Base-by-base conservation (phyloP, 345 rosid species). In the Trapa incisa region DNA sequence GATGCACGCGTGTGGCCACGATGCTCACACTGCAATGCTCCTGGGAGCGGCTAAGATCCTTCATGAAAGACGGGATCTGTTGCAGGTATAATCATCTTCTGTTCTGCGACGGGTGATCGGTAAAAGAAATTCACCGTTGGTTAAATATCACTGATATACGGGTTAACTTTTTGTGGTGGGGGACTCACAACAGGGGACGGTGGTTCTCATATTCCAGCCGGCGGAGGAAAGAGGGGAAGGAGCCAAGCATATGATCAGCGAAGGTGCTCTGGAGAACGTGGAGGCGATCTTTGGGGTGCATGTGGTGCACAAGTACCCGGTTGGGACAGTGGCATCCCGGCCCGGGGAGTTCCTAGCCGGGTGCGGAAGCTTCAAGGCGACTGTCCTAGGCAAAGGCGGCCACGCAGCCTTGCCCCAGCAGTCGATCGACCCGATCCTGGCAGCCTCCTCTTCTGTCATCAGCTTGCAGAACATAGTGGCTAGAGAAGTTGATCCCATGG, bases 171-270 rank as follows among this genome's bases (percentile, higher is more conserved):
- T 14, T 58, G 29, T 22, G 29, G 29, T 22, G 29, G 29, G 37
- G 5, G 15, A 5, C 13, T 58, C 37, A 58, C 72, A 87, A 58
- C 72, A 87, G 88, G 93, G 93, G 37, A 85, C 89, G 2, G 88
- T 78, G 0, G 70, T 85, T 41, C 84, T 87, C 10, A 72, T 87
- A 68, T 85, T 83, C 72, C 93, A 85, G 71, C 93, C 93, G 16
- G 93, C 89, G 2, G 93, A 87, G 68, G 89, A 87, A 71, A 68
- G 67, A 17, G 89, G 93, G 1, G 72, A 50, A 56, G 93, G 93
- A 2, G 89, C 86, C 1, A 82, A 80, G 69, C 75, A 75, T 13
- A 83, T 87, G 86, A 78, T 87, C 39, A 37, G 67, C 56, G 86
- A 77, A 67, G 81, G 83, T 4, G 86, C 67, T 47, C 79, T 87